Evolutionary conservation across 2,329 filamentous ascomycete species (phyloP), one percentile per base, ranked within the genome.

Genomic region (Bimuria novae-zelandiae): DNA sequence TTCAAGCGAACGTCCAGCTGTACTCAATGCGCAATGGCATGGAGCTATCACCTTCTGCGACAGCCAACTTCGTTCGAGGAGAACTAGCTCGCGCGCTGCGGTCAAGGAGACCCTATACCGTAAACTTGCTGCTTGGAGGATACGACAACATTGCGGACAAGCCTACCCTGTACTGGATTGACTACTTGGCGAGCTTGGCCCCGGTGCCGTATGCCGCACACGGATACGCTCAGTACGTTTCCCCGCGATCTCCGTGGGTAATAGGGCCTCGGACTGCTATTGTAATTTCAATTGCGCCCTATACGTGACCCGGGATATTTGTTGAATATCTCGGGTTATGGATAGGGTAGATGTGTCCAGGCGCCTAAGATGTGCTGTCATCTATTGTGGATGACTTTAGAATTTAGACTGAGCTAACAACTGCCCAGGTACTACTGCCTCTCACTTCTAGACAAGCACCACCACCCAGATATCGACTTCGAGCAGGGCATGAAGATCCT

Each of bases 21-120:
- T 99, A 99, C 80, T 92, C 90, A 64, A 99, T 97, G 92, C 91
- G 95, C 72, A 97, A 97, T 76, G 89, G 92, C 77, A 89, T 89
- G 72, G 91, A 97, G 70, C 86, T 99, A 56, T 91, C 90, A 39
- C 93, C 94, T 8, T 87, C 88, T 30, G 94, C 91, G 33, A 87
- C 97, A 51, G 90, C 92, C 57, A 87, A 90, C 80, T 99, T 97
- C 75, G 92, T 99, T 65, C 90, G 94, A 63, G 89, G 89, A 73
- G 92, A 99, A 79, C 86, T 99, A 58, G 94, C 95, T 39, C 88
- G 87, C 56, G 94, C 91, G 73, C 80, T 99, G 74, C 86, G 94
- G 74, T 96, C 91, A 66, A 86, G 91, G 75, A 93, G 91, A 75
- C 94, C 94, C 5, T 99, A 97, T 81, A 95, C 89, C 57, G 94